Evolutionary conservation across 164 flowering plant genomes (phyloP), one percentile per base, ranked within the genome.

Genomic region (Pachysandra terminalis): DNA sequence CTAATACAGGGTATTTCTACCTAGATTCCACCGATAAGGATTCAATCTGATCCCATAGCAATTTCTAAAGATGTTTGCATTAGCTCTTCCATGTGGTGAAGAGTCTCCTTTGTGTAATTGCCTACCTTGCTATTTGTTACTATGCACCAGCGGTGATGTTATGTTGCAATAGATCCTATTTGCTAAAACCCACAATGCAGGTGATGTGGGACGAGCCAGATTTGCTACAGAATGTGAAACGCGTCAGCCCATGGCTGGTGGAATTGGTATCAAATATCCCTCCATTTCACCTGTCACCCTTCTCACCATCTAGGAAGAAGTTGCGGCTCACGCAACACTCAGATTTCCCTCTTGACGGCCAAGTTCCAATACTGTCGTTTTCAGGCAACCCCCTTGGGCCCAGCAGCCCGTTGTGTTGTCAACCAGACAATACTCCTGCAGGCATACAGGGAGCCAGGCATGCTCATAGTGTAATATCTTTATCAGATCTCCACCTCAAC

Each of bases 361-460:
- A 82, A 79, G 53, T 85, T 73, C 77, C 79, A 16, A 19, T 82
- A 61, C 83, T 92, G 32, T 75, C 87, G 61, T 80, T 86, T 77
- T 77, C 85, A 69, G 75, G 84, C 77, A 85, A 85, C 74, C 82
- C 82, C 82, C 82, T 82, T 35, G 81, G 87, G 77, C 71, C 89
- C 66, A 82, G 77, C 82, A 83, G 85, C 84, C 87, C 90, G 67
- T 74, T 85, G 77, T 80, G 81, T 78, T 83, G 77, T 86, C 72
- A 82, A 70, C 60, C 84, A n/a, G 84, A 89, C 77, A 84, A 83
- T 78, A 74, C 85, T 82, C 84, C 95, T 87, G 91, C 92, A 84
- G 95, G 98, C 91, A 91, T 95, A 85, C 98, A 95, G 97, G 98
- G 98, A 91, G 96, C 98, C 98, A 95, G 98, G 98, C 98, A 95